Conservation (phyloP, 2,329 filamentous ascomycete genomes). For the Alternaria panax region DNA sequence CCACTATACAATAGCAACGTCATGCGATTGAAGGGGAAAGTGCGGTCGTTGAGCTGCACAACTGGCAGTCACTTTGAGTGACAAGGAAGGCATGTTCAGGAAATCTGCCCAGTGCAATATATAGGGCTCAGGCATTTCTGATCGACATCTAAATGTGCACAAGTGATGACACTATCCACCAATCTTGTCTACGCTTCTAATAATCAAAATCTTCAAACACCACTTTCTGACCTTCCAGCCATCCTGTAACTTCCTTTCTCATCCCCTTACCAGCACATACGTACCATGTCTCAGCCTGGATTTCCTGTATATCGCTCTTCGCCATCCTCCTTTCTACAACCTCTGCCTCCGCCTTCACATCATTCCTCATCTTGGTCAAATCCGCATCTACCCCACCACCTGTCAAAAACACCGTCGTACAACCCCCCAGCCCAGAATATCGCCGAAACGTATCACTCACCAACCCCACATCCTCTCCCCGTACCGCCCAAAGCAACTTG, state of each 20-base stretch:
- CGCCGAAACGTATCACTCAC: conserved; percentile 65
- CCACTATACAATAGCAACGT: not conserved
- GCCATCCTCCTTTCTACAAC: conserved; percentile 57
- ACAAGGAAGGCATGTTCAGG: not conserved
- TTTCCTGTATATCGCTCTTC: conserved; percentile 52
- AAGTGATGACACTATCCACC: not conserved
- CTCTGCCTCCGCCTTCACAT: conserved; percentile 46
- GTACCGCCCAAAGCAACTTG: conserved; percentile 72
- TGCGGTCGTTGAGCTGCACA: not conserved
- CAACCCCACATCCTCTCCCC: conserved; percentile 67
- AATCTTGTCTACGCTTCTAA: not conserved
- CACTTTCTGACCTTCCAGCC: conserved; percentile 57
- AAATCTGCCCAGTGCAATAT: too few species aligned
- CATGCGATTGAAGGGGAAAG: conserved; percentile 2
- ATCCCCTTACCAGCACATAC: conserved; percentile 64
- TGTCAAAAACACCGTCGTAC: conserved; percentile 72
- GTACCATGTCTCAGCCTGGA: conserved; percentile 61
- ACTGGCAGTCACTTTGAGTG: conserved; percentile 1
- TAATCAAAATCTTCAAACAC: conserved; percentile 62
- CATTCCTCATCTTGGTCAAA: conserved; percentile 34
- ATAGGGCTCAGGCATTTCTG: not conserved
- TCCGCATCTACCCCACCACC: conserved; percentile 39
- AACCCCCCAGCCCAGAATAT: conserved; percentile 60
- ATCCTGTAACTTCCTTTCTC: conserved; percentile 57
- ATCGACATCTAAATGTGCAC: too few species aligned